phyloP scores from a whole-genome alignment of 2,329 filamentous ascomycete genomes.

The Penicillium polonicum region DNA sequence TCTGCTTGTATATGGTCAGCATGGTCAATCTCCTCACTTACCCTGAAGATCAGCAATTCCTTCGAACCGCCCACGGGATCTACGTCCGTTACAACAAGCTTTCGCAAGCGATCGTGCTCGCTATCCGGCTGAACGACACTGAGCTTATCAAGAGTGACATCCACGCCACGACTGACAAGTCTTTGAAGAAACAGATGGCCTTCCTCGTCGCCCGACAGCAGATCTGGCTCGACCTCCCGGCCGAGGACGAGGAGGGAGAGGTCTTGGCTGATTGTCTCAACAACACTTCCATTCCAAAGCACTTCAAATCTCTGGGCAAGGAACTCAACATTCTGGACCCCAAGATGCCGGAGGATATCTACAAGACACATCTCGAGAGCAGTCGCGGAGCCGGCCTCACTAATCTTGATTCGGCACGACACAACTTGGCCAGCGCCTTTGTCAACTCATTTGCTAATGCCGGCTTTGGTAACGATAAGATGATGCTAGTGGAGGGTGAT shows the following conservation, averaged over 20 bases:
- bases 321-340: constrained; percentile 96
- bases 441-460: constrained; percentile 98
- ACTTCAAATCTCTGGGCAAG: constrained; percentile 92
- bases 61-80: constrained; percentile 87
- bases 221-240: constrained; percentile 71
- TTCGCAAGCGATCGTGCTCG: constrained; percentile 88
- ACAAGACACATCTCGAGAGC: constrained; percentile 98
- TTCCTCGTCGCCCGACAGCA: constrained; percentile 90
- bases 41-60: constrained; percentile 93
- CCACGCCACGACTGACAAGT: constrained; percentile 72
- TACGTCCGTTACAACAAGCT: constrained; percentile 92
- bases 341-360: constrained; percentile 96
- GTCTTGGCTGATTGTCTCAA: constrained; percentile 80
- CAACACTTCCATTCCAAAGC: constrained; percentile 82
- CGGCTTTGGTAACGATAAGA: constrained; percentile 91
- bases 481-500: constrained; percentile 89
- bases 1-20: constrained; percentile 97
- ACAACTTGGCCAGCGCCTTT: constrained; percentile 93
- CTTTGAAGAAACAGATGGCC: constrained; percentile 87
- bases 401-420: constrained; percentile 89
- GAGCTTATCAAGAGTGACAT: constrained; percentile 82
- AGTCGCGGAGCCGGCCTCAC: constrained; percentile 89
- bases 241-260: constrained; percentile 65
- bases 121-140: constrained; percentile 86
- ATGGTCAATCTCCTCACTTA: constrained; percentile 98